Evolutionary conservation across 306 rosid genomes (phyloP).

Genomic region (Castanopsis chinensis): DNA sequence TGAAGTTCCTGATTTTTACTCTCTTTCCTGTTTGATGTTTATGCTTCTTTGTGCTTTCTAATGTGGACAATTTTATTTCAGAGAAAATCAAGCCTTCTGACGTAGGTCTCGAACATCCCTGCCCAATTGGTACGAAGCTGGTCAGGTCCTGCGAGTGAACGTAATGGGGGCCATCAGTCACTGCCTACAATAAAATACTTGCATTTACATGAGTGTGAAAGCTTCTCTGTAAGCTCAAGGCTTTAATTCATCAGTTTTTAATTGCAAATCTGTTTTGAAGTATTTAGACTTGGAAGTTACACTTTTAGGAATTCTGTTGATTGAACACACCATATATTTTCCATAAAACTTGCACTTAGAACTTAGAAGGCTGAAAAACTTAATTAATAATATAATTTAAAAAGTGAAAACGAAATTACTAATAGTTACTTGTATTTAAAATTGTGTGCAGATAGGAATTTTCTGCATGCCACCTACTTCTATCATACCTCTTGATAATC

Average conservation of each 20-base stretch:
- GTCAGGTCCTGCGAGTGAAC: constrained; percentile 51
- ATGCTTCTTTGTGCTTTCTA: too few relatives aligned
- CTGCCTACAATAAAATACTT: constrained; percentile 83
- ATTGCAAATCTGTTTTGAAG: neutral
- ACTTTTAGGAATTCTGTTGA: neutral
- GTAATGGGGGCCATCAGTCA: constrained; percentile 57
- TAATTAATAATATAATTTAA: neutral
- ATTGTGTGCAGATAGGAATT: too few relatives aligned
- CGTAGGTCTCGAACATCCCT: constrained; percentile 91
- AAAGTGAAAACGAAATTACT: neutral
- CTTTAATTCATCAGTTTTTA: neutral
- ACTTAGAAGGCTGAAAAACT: neutral
- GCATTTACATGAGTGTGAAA: constrained; percentile 75
- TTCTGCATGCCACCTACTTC: too few relatives aligned
- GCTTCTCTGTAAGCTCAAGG: constrained; percentile 72
- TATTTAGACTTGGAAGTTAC: constrained; percentile 6
- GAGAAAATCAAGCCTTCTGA: constrained; percentile 94
- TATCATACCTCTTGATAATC: too few relatives aligned
- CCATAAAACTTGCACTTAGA: neutral
- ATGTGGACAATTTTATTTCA: constrained; percentile 40
- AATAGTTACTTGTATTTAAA: neutral
- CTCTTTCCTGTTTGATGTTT: too few relatives aligned
- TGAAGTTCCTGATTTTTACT: too few relatives aligned
- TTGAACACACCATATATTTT: constrained; percentile 15
- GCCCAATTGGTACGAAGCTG: constrained; percentile 86